Evolutionary conservation across 1,284 basidiomycete genomes (phyloP).

Genomic region (Cystobasidium slooffiae): DNA sequence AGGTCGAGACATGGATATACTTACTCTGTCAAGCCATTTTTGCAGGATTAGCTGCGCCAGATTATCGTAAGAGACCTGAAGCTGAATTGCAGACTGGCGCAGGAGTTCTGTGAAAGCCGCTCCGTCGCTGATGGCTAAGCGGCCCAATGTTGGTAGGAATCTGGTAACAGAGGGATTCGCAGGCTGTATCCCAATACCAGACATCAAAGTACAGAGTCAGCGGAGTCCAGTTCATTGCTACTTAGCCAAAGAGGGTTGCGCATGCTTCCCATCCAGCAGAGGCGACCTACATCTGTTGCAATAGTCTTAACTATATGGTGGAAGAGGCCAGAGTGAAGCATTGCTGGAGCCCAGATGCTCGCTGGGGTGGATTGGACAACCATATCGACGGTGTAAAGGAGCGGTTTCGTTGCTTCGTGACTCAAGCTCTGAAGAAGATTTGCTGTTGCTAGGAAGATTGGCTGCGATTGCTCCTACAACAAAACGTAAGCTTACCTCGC

Average conservation of each 20-base stretch:
- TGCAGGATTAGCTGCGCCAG: slow-evolving; percentile 43
- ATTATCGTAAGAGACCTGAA: slow-evolving; percentile 34
- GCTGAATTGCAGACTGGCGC: slow-evolving; percentile 33
- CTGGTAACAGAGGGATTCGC: slow-evolving; percentile 45
- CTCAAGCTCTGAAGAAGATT: slow-evolving; percentile 35
- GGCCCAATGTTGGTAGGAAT: slow-evolving; percentile 48
- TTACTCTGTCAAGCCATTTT: slow-evolving; percentile 49
- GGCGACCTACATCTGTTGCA: slow-evolving; percentile 9
- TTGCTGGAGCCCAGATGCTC: slow-evolving; percentile 40
- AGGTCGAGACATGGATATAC: neutral
- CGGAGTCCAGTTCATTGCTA: no score
- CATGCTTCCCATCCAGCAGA: no score
- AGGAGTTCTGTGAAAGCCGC: slow-evolving; percentile 48
- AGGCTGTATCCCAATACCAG: slow-evolving; percentile 23
- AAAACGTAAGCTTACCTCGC: no score
- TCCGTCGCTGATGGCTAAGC: slow-evolving; percentile 48
- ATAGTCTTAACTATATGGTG: neutral
- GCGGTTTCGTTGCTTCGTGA: slow-evolving; percentile 47
- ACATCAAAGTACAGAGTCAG: no score
- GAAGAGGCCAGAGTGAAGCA: slow-evolving; percentile 42
- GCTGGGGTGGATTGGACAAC: slow-evolving; percentile 42
- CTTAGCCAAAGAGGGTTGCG: no score
- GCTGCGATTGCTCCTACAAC: slow-evolving; percentile 21
- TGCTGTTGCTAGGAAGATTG: slow-evolving; percentile 40
- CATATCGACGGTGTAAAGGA: slow-evolving; percentile 48